phyloP scores from a whole-genome alignment of 164 flowering plant species.

The Pachysandra terminalis region DNA sequence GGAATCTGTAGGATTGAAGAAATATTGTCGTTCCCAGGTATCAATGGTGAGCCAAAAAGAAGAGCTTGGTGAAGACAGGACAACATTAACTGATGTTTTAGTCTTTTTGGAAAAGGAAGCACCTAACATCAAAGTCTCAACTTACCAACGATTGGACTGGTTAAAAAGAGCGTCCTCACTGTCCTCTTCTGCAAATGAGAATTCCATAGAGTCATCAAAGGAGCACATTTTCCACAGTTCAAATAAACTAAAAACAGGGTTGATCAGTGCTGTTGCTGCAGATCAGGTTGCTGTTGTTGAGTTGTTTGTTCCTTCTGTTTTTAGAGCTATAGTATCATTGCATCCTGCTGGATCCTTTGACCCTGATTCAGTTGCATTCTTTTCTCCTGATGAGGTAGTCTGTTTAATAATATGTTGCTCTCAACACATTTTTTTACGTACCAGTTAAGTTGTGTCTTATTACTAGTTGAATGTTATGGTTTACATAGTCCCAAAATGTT shows the following conservation, averaged over 20 bases:
- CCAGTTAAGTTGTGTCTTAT: too few species aligned
- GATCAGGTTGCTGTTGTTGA: constrained; percentile 80
- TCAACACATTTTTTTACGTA: background rate
- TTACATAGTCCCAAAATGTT: too few species aligned
- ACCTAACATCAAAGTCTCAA: constrained; percentile 48
- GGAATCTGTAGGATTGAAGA: constrained; percentile 48
- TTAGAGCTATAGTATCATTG: constrained; percentile 80
- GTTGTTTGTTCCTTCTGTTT: constrained; percentile 67
- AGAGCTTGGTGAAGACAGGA: constrained; percentile 43
- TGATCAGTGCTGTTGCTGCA: constrained; percentile 25
- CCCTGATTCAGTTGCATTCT: constrained; percentile 97
- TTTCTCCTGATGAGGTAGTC: constrained; percentile 99
- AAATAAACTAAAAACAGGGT: constrained; percentile 39
- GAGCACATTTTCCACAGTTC: constrained; percentile 43
- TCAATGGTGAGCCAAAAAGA: constrained; percentile 29
- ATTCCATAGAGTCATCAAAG: constrained; percentile 39
- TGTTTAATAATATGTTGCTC: constrained; percentile 27
- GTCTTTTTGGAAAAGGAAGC: constrained; percentile 52
- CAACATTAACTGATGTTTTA: constrained; percentile 56
- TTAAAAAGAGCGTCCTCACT: constrained; percentile 68
- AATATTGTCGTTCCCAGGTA: constrained; percentile 38
- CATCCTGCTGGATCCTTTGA: constrained; percentile 84
- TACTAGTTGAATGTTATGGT: too few species aligned
- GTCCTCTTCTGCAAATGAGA: constrained; percentile 45
- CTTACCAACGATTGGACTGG: constrained; percentile 84